These are phyloP conservation scores for Calocera viscosa DNA, from an alignment of 768 basidiomycete genomes.

Conservation along the genomic window DNA sequence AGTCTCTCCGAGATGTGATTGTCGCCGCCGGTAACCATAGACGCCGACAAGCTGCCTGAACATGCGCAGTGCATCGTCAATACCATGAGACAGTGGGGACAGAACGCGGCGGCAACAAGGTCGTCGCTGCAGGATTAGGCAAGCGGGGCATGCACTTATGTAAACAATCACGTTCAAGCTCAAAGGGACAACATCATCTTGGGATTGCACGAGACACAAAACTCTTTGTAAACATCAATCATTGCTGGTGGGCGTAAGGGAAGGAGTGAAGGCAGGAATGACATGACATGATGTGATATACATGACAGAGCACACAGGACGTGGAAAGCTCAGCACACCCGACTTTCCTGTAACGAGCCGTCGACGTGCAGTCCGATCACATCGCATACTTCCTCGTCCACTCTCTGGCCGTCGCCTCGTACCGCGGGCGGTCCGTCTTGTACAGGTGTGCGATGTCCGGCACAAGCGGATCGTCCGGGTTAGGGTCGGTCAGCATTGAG, in stretches of 20 bases:
- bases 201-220: not conserved
- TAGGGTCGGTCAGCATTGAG: slow-evolving; percentile 98
- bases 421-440: slow-evolving; percentile 96
- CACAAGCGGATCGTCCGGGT: slow-evolving; percentile 96
- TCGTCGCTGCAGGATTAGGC: no score
- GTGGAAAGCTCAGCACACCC: not conserved
- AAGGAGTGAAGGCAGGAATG: not conserved
- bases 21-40: not conserved
- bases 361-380: not conserved
- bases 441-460: slow-evolving; percentile 98
- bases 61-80: no score
- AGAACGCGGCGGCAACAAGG: no score
- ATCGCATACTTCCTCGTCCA: slow-evolving; percentile 91
- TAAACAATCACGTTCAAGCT: no score
- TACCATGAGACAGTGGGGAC: no score
- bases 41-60: no score
- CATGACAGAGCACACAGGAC: not conserved
- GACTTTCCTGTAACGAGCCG: not conserved
- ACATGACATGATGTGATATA: slow-evolving; percentile 8
- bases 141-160: no score
- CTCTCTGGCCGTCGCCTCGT: slow-evolving; percentile 96
- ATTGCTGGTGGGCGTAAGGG: not conserved
- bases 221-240: slow-evolving; percentile 4
- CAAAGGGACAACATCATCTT: not conserved
- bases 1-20: no score